phyloP scores from a whole-genome alignment of 257 asterid genomes.

The Verbena officinalis region DNA sequence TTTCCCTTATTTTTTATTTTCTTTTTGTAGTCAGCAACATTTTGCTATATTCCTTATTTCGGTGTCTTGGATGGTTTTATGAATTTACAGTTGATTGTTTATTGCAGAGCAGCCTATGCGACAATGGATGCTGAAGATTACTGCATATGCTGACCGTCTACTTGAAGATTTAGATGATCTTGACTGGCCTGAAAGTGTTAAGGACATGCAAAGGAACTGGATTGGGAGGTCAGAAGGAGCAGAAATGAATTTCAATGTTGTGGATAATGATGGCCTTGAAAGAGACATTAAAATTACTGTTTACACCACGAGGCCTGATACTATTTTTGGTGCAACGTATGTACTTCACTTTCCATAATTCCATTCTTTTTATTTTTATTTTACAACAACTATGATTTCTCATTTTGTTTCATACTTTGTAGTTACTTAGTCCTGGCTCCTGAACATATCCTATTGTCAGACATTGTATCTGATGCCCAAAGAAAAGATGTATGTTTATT shows the following conservation, averaged over 20 bases:
- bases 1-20: constrained; percentile 1
- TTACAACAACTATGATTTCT: constrained; percentile 12
- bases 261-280: constrained; percentile 49
- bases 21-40: constrained; percentile 1
- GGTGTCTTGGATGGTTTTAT: constrained; percentile 70
- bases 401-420: constrained; percentile 36
- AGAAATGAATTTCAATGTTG: constrained; percentile 68
- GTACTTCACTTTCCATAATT: constrained; percentile 24
- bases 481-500: constrained; percentile 57
- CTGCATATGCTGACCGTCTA: constrained; percentile 98
- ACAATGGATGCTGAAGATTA: constrained; percentile 99
- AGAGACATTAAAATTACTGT: constrained; percentile 61
- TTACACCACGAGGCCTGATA: constrained; percentile 96
- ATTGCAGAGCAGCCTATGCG: constrained; percentile 99
- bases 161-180: constrained; percentile 94
- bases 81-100: constrained; percentile 97
- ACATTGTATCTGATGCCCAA: constrained; percentile 68
- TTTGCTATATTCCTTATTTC: constrained; percentile 45
- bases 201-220: constrained; percentile 99
- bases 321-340: constrained; percentile 98
- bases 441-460: constrained; percentile 71
- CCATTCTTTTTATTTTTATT: constrained; percentile 14
- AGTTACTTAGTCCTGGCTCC: constrained; percentile 96
- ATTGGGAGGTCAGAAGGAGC: constrained; percentile 98
- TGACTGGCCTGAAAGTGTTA: constrained; percentile 98